Percentiles rank a stretch among this genome's conserved stretches.
phyloP scores from a whole-genome alignment of 331 rosid species.

The Prunus yedoensis region DNA sequence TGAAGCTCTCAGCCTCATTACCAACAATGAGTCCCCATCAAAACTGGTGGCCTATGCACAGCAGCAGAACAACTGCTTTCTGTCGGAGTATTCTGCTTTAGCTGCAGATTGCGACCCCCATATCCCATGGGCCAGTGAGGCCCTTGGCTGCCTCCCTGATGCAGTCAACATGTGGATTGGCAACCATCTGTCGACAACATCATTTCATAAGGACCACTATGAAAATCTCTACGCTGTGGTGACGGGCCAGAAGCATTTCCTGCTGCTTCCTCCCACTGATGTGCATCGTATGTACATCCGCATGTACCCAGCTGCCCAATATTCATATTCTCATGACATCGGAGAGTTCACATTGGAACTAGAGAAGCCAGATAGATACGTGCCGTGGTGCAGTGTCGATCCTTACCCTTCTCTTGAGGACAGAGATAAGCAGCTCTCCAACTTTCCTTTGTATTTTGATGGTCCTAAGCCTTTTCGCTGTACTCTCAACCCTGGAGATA shows the following conservation, averaged over 20 bases:
- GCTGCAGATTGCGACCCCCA: constrained; percentile 58
- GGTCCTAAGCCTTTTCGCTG: constrained; percentile 66
- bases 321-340: constrained; percentile 49
- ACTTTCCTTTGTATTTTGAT: constrained; percentile 59
- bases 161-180: constrained; percentile 90
- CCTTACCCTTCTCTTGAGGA: constrained; percentile 59
- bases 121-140: constrained; percentile 67
- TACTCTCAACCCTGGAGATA: constrained; percentile 74
- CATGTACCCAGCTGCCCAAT: constrained; percentile 64
- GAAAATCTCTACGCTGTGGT: constrained; percentile 88
- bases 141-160: constrained; percentile 64
- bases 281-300: constrained; percentile 72
- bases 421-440: constrained; percentile 37
- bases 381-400: constrained; percentile 85
- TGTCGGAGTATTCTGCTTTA: constrained; percentile 54
- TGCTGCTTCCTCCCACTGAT: constrained; percentile 76
- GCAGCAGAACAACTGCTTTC: constrained; percentile 80
- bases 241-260: constrained; percentile 65
- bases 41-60: constrained; percentile 66
- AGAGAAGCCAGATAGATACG: constrained; percentile 57
- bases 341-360: constrained; percentile 60
- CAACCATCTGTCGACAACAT: constrained; percentile 52
- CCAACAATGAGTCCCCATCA: not conserved
- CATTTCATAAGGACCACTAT: constrained; percentile 78
- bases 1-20: constrained; percentile 57